Evolutionary conservation across 139 green algal species (phyloP), one percentile per base, ranked within the genome.

Genomic region (Ettlia oleoabundans): DNA sequence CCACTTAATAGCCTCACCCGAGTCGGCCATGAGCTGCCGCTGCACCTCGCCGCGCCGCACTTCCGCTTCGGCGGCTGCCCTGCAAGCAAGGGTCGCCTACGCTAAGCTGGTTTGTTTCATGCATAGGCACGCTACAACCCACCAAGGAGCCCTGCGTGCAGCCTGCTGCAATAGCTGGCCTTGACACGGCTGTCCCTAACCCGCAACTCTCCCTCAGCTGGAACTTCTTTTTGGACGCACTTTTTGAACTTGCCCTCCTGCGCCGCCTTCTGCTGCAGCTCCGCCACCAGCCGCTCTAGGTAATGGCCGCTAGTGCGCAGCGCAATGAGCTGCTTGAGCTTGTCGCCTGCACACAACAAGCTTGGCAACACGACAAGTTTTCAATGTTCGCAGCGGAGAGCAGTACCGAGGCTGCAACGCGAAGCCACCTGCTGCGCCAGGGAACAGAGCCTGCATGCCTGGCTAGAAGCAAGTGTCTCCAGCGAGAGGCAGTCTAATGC

Each of bases 1-100:
- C 47, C 47, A 58, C 10, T 24, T 15, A 10, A 58, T 10, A 69
- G 1, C 7, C 53, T 4, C 52, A 80, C 70, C 76, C 52, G 83
- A 84, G 53, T 85, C 78, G 3, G 78, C 72, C 68, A 88, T 76
- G 3, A 88, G 77, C 30, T 86, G 78, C 43, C 78, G 70, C 78
- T 85, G 84, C n/a, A 77, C 33, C 62, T 86, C 78, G n/a, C 32
- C 47, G 26, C 77, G 76, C 52, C 62, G 51, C 38, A 37, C 19
- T 26, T 76, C 84, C 3, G 78, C 42, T 8, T 88, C 84, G 21
- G 32, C 40, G 0, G 70, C 79, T 13, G 78, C 78, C 38, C 78
- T 83, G 78, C 62, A 75, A n/a, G n/a, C n/a, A n/a, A n/a, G n/a
- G n/a, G n/a, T n/a, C n/a, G n/a, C n/a, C n/a, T n/a, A 10, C 21